Evolutionary conservation across 2,329 filamentous ascomycete species (phyloP).

Genomic region (Chrysoporthe cubensis): DNA sequence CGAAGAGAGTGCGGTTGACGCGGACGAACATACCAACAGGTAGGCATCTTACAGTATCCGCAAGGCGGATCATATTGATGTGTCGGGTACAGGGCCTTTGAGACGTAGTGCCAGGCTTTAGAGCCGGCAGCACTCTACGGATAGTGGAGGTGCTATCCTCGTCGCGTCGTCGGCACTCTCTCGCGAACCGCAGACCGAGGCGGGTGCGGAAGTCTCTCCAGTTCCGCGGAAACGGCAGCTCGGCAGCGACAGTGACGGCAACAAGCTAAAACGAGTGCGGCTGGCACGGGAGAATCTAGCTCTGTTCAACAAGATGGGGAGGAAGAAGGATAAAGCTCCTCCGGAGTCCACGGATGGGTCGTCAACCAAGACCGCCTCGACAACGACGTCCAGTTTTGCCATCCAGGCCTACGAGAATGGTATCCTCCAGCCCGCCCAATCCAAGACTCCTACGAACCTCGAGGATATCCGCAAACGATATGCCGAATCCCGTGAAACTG

Average conservation of each 20-base stretch:
- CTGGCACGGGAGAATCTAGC: background rate
- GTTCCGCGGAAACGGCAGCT: background rate
- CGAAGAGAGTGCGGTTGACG: no score
- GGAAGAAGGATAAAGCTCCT: background rate
- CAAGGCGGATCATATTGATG: no score
- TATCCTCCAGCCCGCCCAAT: no score
- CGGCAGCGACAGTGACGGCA: background rate
- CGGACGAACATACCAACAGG: no score
- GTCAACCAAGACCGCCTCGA: background rate
- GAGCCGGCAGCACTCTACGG: background rate
- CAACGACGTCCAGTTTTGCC: no score
- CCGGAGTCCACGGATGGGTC: background rate
- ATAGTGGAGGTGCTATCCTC: background rate
- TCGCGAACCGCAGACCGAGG: background rate
- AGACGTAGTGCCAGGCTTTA: background rate
- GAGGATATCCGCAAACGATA: no score
- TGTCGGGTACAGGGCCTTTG: no score
- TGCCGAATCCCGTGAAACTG: no score
- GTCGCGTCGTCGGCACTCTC: background rate
- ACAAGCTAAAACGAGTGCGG: background rate
- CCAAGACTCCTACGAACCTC: no score
- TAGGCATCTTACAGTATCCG: no score
- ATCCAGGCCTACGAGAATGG: no score
- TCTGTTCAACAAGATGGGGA: background rate
- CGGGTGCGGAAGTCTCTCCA: background rate